These are phyloP conservation scores for Macrophomina phaseolina DNA, from an alignment of 2,329 filamentous ascomycete species.

Conservation along the genomic window DNA sequence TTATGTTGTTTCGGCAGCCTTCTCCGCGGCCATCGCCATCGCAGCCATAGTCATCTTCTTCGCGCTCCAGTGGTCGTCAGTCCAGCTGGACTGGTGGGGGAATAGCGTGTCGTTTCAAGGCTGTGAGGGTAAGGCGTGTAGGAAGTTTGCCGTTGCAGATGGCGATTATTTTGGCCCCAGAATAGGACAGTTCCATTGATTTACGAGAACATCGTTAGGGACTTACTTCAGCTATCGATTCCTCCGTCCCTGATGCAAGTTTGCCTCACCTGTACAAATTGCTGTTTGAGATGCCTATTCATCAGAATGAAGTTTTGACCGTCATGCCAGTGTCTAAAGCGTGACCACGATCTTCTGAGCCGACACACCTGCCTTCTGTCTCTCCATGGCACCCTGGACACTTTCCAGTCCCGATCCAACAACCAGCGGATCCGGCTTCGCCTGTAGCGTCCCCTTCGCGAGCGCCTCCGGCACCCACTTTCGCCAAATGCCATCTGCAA, in stretches of 20 bases:
- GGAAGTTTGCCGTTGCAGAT: constrained; percentile 41
- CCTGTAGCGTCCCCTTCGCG: constrained; percentile 38
- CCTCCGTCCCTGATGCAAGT: too few relatives aligned
- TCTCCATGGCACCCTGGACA: constrained; percentile 34
- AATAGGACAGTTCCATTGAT: constrained; percentile 43
- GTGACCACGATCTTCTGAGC: constrained; percentile 47
- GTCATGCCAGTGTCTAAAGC: too few relatives aligned
- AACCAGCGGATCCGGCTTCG: constrained; percentile 37
- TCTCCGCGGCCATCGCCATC: constrained; percentile 71
- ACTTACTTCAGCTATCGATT: too few relatives aligned
- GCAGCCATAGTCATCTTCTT: constrained; percentile 74
- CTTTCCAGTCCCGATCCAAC: constrained; percentile 37
- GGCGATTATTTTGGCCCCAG: constrained; percentile 42
- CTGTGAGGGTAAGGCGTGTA: constrained; percentile 54
- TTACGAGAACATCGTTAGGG: neutral
- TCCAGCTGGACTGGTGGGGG: constrained; percentile 64
- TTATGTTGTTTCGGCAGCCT: constrained; percentile 73
- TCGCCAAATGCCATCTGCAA: constrained; percentile 41
- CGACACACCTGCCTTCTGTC: constrained; percentile 42
- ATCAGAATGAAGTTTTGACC: too few relatives aligned
- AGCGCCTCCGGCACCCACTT: constrained; percentile 41
- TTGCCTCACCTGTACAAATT: too few relatives aligned
- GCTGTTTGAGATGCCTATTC: too few relatives aligned
- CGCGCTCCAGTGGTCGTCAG: constrained; percentile 65
- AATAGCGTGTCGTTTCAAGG: constrained; percentile 53